Base-by-base conservation (phyloP, 2,329 filamentous ascomycete species). In the Aspergillus fructus region DNA sequence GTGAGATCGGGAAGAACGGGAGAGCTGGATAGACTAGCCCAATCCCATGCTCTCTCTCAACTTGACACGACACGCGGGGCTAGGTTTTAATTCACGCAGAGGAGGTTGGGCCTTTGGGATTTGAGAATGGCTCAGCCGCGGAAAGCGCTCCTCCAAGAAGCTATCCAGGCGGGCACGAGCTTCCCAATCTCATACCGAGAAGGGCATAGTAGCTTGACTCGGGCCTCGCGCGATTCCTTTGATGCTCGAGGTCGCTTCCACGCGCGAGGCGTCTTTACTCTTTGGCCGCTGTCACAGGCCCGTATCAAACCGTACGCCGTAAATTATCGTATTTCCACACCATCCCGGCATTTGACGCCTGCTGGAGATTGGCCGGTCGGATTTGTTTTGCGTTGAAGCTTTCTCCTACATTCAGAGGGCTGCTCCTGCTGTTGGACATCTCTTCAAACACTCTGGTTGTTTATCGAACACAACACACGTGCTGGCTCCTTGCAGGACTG, bases 131-230 rank as follows among this genome's bases (percentile, higher is more conserved):
- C 34, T 21, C 61, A 64, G 52, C 62, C 65, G 66, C 66, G 63
- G 60, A 65, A 67, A 65, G 65, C 66, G 66, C 64, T 60, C 55
- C 21, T 21, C 21, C 21, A 23, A 37, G 27, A 49, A 49, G 37
- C 39, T 53, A 53, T 45, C 49, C 49, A 57, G 49, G 13, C 27
- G 49, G 40, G 45, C 43, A 11, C 46, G 53, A 50, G n/a, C 30
- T 50, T 40, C 37, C n/a, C 43, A 8, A 34, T 17, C 30, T 57
- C 50, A 51, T 49, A 43, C 55, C 41, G 39, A 53, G 55, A 53
- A 53, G 37, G 49, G 55, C 39, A 50, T 54, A 54, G 50, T 33
- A 58, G 49, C 45, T 50, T 46, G 42, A 49, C 55, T 58, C 55
- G 55, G 55, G 30, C 55, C 55, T 58, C 50, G 49, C 33, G 39